phyloP scores from a whole-genome alignment of 2,329 filamentous ascomycete genomes.

The Colletotrichum sp. region DNA sequence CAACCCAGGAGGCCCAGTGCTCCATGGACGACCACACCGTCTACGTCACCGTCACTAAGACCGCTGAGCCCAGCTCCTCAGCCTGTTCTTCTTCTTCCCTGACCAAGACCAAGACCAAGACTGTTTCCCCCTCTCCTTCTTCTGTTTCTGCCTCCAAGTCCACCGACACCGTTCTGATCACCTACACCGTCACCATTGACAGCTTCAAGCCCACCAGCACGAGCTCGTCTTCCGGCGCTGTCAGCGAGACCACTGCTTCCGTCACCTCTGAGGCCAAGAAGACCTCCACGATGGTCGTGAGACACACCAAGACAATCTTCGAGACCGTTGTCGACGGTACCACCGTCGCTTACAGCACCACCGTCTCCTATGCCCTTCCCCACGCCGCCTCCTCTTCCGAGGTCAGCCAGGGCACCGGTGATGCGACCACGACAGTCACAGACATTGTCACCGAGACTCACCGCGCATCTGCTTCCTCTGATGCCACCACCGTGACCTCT shows the following conservation, averaged over 20 bases:
- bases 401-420: slow-evolving; percentile 1
- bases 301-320: slow-evolving; percentile 8
- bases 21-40: slow-evolving; percentile 9
- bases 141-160: background rate
- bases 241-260: background rate
- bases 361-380: slow-evolving; percentile 5
- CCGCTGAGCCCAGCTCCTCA: background rate
- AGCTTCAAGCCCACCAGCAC: background rate
- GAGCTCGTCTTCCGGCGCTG: background rate
- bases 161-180: slow-evolving; percentile 8
- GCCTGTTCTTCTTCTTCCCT: background rate
- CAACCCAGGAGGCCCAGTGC: background rate
- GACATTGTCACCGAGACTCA: background rate
- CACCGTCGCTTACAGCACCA: slow-evolving; percentile 9
- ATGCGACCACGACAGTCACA: background rate
- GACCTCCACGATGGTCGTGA: slow-evolving; percentile 3
- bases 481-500: background rate
- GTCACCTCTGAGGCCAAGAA: background rate
- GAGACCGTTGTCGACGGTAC: slow-evolving; percentile 4
- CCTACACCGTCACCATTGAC: slow-evolving; percentile 15
- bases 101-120: background rate
- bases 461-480: background rate
- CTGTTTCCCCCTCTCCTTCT: background rate
- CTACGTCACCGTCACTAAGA: slow-evolving; percentile 19
- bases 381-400: background rate